A percentile compares a stretch with the other conserved stretches of the same genome.
These are phyloP conservation scores for Jaltomata sinuosa DNA, from an alignment of 257 asterid species.

Conservation along the genomic window DNA sequence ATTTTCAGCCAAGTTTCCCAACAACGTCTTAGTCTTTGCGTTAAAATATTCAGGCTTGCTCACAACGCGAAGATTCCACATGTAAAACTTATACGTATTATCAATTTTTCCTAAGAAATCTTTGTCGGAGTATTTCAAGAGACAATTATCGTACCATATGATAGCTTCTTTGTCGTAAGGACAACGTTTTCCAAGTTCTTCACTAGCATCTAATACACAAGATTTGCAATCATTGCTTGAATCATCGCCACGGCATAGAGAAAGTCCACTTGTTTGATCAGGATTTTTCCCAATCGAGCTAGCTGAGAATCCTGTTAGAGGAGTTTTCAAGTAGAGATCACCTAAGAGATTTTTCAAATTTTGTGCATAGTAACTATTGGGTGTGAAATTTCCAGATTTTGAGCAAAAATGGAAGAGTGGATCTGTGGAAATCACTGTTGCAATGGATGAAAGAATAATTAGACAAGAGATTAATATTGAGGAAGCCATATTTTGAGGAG, in stretches of 20 bases:
- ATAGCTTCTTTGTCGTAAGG: slow-evolving; percentile 22
- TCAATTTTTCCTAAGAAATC: slow-evolving; percentile 28
- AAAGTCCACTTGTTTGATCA: slow-evolving; percentile 14
- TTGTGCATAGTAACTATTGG: slow-evolving; percentile 9
- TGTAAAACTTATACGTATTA: slow-evolving; percentile 14
- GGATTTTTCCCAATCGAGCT: slow-evolving; percentile 10
- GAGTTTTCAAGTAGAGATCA: slow-evolving; percentile 20
- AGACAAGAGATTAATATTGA: not conserved
- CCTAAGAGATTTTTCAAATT: slow-evolving; percentile 11
- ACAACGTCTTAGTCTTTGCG: not conserved
- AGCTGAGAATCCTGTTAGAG: slow-evolving; percentile 22
- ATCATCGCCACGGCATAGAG: slow-evolving; percentile 35
- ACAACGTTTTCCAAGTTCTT: slow-evolving; percentile 7
- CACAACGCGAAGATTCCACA: slow-evolving; percentile 17
- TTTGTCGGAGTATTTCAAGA: slow-evolving; percentile 19
- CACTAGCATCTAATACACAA: slow-evolving; percentile 25
- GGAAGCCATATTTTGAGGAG: not conserved
- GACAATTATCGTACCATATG: slow-evolving; percentile 41
- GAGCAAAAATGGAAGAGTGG: slow-evolving; percentile 26
- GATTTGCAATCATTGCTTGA: slow-evolving; percentile 10
- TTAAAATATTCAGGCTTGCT: slow-evolving; percentile 5
- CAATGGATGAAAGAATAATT: not conserved
- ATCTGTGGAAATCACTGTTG: slow-evolving; percentile 1
- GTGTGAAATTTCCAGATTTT: slow-evolving; percentile 21
- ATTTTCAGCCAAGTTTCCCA: not conserved